Conservation (phyloP, 257 asterid genomes). For the Gentiana straminea region DNA sequence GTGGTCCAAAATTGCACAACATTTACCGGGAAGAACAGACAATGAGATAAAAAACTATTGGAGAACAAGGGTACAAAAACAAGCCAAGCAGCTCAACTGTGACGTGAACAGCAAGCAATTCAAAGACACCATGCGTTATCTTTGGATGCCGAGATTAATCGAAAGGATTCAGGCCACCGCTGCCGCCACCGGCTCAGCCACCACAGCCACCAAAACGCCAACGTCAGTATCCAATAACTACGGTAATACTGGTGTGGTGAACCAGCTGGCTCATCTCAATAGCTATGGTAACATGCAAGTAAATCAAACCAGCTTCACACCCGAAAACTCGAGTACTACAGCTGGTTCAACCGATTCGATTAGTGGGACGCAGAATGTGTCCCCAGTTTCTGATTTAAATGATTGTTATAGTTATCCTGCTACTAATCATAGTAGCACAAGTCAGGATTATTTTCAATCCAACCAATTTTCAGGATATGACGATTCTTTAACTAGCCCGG, state of each 20-base stretch:
- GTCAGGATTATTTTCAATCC: constrained; percentile 27
- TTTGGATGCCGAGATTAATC: constrained; percentile 73
- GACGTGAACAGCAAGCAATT: constrained; percentile 93
- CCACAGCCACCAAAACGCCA: background rate
- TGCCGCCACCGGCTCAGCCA: constrained; percentile 7
- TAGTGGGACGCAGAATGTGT: constrained; percentile 27
- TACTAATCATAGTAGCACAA: constrained; percentile 8
- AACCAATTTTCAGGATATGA: constrained; percentile 15
- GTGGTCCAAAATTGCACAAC: constrained; percentile 82
- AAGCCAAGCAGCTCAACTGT: constrained; percentile 87
- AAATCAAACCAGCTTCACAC: constrained; percentile 18
- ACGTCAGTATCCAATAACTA: constrained; percentile 3
- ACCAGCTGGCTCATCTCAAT: background rate
- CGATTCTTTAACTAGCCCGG: constrained; percentile 40
- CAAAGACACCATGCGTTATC: constrained; percentile 85
- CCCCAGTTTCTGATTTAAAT: constrained; percentile 52
- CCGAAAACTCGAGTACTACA: constrained; percentile 36
- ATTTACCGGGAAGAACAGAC: constrained; percentile 73
- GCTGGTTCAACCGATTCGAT: constrained; percentile 48
- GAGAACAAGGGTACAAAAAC: constrained; percentile 81
- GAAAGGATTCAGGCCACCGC: constrained; percentile 78
- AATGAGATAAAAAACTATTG: constrained; percentile 70
- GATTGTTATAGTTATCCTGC: constrained; percentile 44
- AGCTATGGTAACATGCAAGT: background rate
- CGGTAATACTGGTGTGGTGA: background rate